Percentiles rank a stretch among this genome's conserved stretches.
These are phyloP conservation scores for Ettlia oleoabundans DNA, from an alignment of 139 green algal genomes.

Conservation along the genomic window DNA sequence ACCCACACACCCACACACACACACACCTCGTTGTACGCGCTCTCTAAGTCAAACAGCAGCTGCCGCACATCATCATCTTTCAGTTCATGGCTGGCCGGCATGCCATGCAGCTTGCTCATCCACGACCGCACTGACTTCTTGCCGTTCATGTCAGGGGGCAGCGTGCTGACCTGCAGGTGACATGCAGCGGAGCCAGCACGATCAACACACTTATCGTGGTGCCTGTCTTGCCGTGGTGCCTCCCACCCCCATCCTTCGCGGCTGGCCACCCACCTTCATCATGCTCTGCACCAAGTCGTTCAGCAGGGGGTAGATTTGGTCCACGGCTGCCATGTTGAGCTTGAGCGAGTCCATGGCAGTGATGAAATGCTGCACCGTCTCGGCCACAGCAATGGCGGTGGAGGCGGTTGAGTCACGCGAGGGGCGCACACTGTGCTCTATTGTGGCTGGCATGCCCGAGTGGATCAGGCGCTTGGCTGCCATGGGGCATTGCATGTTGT, in stretches of 20 bases:
- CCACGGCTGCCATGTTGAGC: slow-evolving; percentile 93
- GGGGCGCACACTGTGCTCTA: slow-evolving; percentile 71
- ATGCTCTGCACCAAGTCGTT: slow-evolving; percentile 80
- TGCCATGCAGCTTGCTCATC: slow-evolving; percentile 77
- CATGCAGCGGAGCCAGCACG: too few species aligned
- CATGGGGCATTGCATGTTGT: slow-evolving; percentile 97
- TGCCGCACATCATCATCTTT: slow-evolving; percentile 83
- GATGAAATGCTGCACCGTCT: slow-evolving; percentile 94
- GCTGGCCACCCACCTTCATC: slow-evolving; percentile 67
- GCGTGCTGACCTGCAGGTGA: slow-evolving; percentile 54
- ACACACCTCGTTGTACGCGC: slow-evolving; percentile 80
- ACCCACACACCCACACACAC: slow-evolving; percentile 35
- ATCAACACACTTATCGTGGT: too few species aligned
- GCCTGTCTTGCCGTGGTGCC: too few species aligned
- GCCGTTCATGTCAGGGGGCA: slow-evolving; percentile 82
- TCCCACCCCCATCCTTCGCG: too few species aligned
- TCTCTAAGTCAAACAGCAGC: slow-evolving; percentile 91
- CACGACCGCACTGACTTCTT: slow-evolving; percentile 77
- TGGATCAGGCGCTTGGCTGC: slow-evolving; percentile 81
- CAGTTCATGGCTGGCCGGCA: slow-evolving; percentile 87
- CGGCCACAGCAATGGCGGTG: slow-evolving; percentile 69
- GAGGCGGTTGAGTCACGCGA: slow-evolving; percentile 10
- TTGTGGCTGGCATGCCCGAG: slow-evolving; percentile 84
- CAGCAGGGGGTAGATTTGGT: slow-evolving; percentile 90
- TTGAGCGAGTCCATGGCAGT: slow-evolving; percentile 85